Evolutionary conservation across 495 filamentous ascomycete genomes (phyloP).

Genomic region (Penicillium flavigenum): DNA sequence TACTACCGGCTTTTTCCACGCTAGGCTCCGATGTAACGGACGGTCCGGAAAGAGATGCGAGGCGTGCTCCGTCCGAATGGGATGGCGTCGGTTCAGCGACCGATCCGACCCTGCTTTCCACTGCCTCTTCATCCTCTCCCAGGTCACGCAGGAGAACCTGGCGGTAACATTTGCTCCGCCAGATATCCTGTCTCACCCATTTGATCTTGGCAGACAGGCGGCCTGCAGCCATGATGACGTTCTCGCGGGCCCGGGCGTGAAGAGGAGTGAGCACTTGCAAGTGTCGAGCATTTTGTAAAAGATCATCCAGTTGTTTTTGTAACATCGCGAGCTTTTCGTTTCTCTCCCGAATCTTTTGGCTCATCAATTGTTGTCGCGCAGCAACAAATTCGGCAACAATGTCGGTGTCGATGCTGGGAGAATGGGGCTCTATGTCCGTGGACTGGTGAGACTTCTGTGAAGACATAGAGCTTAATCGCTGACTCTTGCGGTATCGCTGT

Average conservation of each 20-base stretch:
- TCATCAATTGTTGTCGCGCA: conserved; percentile 78
- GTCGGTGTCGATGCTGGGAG: conserved; percentile 70
- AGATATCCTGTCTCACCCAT: conserved; percentile 91
- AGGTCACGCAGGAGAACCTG: conserved; percentile 84
- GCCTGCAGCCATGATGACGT: conserved; percentile 79
- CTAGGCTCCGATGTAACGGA: conserved; percentile 23
- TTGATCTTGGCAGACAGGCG: conserved; percentile 86
- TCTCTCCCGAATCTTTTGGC: conserved; percentile 75
- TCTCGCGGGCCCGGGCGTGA: conserved; percentile 79
- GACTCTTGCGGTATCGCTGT: conserved; percentile 70
- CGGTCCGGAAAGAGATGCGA: conserved; percentile 26
- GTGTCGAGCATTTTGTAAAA: conserved; percentile 89
- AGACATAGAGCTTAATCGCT: conserved; percentile 56
- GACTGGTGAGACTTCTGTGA: conserved; percentile 36
- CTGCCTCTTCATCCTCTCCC: conserved; percentile 61
- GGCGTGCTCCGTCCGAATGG: conserved; percentile 12
- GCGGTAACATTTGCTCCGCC: conserved; percentile 85
- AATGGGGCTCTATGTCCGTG: conserved; percentile 32
- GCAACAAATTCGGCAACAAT: conserved; percentile 79
- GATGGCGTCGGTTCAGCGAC: conserved; percentile 20
- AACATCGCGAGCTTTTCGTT: conserved; percentile 74
- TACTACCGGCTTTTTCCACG: conserved; percentile 20
- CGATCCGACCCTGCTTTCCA: conserved; percentile 15
- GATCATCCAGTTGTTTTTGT: conserved; percentile 74
- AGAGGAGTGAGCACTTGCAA: conserved; percentile 86